Conservation (phyloP, 768 basidiomycete genomes). For the Mycena leptocephala region DNA sequence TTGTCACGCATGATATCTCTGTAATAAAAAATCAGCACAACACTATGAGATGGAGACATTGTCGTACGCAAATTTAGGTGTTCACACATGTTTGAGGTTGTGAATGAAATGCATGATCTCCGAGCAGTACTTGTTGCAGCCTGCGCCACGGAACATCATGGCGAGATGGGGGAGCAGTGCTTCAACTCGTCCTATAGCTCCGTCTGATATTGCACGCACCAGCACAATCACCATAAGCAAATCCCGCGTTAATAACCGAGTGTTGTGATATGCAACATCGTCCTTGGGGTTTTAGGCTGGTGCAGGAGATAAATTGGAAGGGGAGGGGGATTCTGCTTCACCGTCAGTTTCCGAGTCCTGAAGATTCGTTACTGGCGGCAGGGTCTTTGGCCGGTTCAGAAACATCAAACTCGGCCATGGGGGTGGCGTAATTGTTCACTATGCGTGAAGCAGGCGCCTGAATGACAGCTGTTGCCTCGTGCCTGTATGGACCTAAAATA, state of each 20-base stretch:
- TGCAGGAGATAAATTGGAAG: too few species aligned
- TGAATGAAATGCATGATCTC: too few species aligned
- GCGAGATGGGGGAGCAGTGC: constrained; percentile 5
- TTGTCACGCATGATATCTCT: constrained; percentile 5
- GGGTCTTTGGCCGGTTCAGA: too few species aligned
- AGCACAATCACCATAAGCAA: constrained; percentile 34
- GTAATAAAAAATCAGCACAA: not conserved
- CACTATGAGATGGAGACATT: not conserved
- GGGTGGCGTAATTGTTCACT: too few species aligned
- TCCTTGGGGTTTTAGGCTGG: not conserved
- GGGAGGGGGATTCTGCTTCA: too few species aligned
- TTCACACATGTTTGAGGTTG: constrained; percentile 50
- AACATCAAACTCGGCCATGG: too few species aligned
- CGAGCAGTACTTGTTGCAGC: constrained; percentile 15
- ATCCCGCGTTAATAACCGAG: too few species aligned
- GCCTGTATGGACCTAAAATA: too few species aligned
- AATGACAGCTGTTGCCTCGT: too few species aligned
- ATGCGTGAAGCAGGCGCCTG: too few species aligned
- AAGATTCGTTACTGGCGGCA: too few species aligned
- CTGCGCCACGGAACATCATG: constrained; percentile 11
- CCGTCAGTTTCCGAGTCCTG: too few species aligned
- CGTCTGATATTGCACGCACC: constrained; percentile 18
- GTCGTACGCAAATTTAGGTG: constrained; percentile 41
- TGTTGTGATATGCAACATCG: constrained; percentile 25
- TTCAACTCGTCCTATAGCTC: not conserved